Conservation (phyloP, 2,329 filamentous ascomycete genomes). For the Aspergillus fumigatiaffinis region DNA sequence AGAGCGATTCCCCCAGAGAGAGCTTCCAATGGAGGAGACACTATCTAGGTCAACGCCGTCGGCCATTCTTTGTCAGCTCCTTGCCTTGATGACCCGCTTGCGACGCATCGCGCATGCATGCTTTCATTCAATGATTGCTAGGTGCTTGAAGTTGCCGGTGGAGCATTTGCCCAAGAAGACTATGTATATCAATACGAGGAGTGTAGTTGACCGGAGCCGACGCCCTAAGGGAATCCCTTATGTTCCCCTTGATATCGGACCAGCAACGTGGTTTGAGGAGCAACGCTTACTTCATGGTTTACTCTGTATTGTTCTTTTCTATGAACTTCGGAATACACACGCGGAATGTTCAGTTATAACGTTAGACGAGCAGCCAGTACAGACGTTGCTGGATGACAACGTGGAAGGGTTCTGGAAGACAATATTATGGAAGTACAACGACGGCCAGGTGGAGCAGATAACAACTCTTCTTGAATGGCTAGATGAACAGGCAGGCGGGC, state of each 20-base stretch:
- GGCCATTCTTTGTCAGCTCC: conserved; percentile 2
- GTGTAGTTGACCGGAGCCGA: background rate
- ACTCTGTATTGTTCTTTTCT: conserved; percentile 3
- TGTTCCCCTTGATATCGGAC: conserved; percentile 2
- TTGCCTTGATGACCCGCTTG: background rate
- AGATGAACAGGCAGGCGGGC: conserved; percentile 1
- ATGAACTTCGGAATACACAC: background rate
- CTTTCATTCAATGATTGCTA: conserved; percentile 3
- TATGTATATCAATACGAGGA: background rate
- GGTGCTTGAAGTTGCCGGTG: background rate
- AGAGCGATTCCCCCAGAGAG: background rate
- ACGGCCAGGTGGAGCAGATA: conserved; percentile 1
- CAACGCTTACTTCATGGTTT: conserved; percentile 2
- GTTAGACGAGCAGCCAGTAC: background rate
- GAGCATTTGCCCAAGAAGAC: conserved; percentile 1
- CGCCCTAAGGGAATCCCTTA: conserved; percentile 3
- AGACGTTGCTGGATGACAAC: background rate
- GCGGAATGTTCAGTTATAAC: background rate
- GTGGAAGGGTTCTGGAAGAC: conserved; percentile 3
- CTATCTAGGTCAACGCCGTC: conserved; percentile 1
- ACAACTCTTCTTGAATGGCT: conserved; percentile 1
- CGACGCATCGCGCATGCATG: conserved; percentile 1
- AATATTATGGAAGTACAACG: background rate
- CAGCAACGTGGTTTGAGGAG: conserved; percentile 1
- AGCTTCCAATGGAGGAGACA: background rate